Conservation (phyloP, 495 filamentous ascomycete genomes). For the Neurospora hispaniola region DNA sequence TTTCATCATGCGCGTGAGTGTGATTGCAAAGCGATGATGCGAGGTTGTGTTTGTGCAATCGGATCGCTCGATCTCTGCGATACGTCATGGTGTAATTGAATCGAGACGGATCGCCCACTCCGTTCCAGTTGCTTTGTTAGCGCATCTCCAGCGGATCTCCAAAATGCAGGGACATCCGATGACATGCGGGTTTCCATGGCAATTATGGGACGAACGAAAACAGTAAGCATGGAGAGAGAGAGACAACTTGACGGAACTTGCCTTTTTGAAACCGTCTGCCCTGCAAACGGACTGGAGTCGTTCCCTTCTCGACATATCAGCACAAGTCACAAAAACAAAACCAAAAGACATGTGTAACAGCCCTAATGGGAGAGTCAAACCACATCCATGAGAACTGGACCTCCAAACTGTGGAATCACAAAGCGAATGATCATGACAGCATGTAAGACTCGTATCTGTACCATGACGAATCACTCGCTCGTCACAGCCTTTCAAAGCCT, state of each 20-base stretch:
- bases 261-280: background rate
- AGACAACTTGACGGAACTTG: background rate
- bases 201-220: background rate
- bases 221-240: background rate
- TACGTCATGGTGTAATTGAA: slow-evolving; percentile 13
- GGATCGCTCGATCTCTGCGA: slow-evolving; percentile 15
- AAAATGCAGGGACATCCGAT: background rate
- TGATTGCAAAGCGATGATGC: slow-evolving; percentile 2
- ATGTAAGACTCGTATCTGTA: slow-evolving; percentile 91
- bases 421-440: background rate
- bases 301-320: background rate
- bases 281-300: background rate
- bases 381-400: background rate
- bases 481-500: slow-evolving; percentile 83
- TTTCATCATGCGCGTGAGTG: background rate
- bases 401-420: background rate
- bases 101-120: slow-evolving; percentile 8
- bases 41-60: background rate
- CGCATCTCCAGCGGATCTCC: background rate
- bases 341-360: background rate
- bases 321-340: background rate
- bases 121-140: slow-evolving; percentile 17
- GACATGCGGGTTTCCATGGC: background rate
- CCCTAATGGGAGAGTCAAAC: background rate
- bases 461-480: slow-evolving; percentile 61